These are phyloP conservation scores for Nicotiana otophora DNA, from an alignment of 257 asterid genomes.

Conservation along the genomic window DNA sequence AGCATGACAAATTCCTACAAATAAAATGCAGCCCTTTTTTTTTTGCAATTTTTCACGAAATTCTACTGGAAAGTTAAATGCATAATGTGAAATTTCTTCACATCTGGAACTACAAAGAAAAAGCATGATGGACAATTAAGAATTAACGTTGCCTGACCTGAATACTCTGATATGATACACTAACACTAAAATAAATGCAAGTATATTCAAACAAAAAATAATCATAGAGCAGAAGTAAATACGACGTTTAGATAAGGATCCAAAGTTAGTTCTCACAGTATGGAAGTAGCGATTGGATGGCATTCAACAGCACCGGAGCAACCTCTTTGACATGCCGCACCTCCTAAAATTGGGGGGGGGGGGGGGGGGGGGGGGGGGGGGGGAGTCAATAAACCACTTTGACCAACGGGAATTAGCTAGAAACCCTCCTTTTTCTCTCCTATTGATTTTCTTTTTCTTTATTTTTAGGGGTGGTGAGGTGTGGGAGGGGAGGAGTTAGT, in stretches of 20 bases:
- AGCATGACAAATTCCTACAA: not conserved
- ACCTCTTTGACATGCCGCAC: slow-evolving; percentile 87
- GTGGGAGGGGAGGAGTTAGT: too few species aligned
- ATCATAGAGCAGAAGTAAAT: not conserved
- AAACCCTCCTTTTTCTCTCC: not conserved
- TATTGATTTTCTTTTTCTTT: not conserved
- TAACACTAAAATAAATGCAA: not conserved
- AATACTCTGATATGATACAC: not conserved
- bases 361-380: too few species aligned
- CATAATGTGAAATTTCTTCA: not conserved
- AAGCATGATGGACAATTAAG: not conserved
- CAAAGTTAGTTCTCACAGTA: slow-evolving; percentile 58
- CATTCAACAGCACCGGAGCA: slow-evolving; percentile 75
- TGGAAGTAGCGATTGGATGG: slow-evolving; percentile 69
- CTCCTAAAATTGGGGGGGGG: slow-evolving; percentile 42
- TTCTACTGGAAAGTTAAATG: not conserved
- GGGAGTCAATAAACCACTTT: not conserved
- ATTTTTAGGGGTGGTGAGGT: not conserved
- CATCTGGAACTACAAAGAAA: not conserved
- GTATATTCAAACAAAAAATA: not conserved
- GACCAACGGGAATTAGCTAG: not conserved
- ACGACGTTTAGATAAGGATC: not conserved
- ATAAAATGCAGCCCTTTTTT: not conserved
- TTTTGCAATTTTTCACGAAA: not conserved
- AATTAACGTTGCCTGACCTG: not conserved